These are phyloP conservation scores for Apostasia ramifera DNA, from an alignment of 106 monocot genomes.

Conservation along the genomic window DNA sequence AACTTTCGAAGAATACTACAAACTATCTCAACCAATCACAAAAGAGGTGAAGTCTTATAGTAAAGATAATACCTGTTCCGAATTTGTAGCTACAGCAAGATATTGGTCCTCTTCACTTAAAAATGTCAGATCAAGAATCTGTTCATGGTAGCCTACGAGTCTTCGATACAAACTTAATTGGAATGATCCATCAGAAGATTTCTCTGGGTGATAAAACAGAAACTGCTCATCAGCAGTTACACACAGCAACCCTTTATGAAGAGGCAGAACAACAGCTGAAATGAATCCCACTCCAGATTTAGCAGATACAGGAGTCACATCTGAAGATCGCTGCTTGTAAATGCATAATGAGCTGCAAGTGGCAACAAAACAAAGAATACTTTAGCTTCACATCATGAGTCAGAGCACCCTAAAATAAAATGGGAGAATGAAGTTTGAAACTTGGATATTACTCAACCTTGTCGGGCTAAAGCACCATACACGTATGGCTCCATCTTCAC, in stretches of 20 bases:
- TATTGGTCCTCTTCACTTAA: conserved; percentile 80
- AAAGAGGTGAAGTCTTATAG: background rate
- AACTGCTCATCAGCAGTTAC: conserved; percentile 90
- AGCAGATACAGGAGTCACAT: conserved; percentile 43
- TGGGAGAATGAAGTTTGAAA: background rate
- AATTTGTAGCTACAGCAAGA: conserved; percentile 91
- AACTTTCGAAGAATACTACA: too few relatives aligned
- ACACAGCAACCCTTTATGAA: conserved; percentile 64
- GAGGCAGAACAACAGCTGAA: conserved; percentile 59
- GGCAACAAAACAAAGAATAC: conserved; percentile 4
- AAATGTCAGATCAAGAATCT: conserved; percentile 91
- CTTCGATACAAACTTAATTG: conserved; percentile 57
- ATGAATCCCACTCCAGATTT: conserved; percentile 63
- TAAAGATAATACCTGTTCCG: conserved; percentile 64
- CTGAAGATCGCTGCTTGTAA: conserved; percentile 78
- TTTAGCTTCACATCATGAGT: background rate
- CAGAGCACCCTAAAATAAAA: background rate
- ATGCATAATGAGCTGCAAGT: conserved; percentile 50
- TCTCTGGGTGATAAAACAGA: conserved; percentile 58
- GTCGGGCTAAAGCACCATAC: conserved; percentile 50
- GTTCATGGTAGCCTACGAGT: conserved; percentile 86
- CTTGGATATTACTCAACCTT: background rate
- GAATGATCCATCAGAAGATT: conserved; percentile 36
- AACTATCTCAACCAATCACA: too few relatives aligned
- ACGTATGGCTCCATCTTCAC: conserved; percentile 77